Base-by-base conservation (phyloP, 2,329 filamentous ascomycete species). In the Aspergillus sp. region DNA sequence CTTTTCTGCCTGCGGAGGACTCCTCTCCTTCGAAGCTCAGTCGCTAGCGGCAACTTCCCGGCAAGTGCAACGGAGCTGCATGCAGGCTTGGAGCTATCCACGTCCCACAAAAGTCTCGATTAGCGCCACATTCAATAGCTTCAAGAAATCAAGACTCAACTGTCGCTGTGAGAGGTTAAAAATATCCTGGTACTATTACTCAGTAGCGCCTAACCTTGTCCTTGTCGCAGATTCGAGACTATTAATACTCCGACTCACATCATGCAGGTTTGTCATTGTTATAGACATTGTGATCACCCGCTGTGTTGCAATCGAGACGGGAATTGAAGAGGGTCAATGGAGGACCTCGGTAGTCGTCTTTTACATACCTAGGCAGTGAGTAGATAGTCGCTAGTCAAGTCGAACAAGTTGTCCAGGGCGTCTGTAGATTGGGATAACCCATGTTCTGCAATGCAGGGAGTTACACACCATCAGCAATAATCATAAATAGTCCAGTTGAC, bases 81-180 rank as follows among this genome's bases (percentile, higher is more conserved):
- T 43, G 22, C 25, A 56, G 19, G 19, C 19, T 19, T 19, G 19
- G 19, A 19, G 30, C 46, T 30, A 19, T 34, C 46, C 55, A 43
- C 15, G 19, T 49, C 34, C 17, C 46, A 46, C 38, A 48, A 17
- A 45, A 45, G 45, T 17, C 38, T 46, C 11, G 43, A 17, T 8
- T 46, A 19, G 17, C 25, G 23, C 48, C 23, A 51, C 23, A 57
- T 22, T 51, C 48, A 31, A 50, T 50, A 41, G 34, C 34, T 41
- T 41, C 34, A 15, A 15, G 13, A 6, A 4, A 41, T 41, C 34
- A 41, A 51, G 55, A 25, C 51, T 52, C 55, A 57, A 46, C 53
- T 23, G 43, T n/a, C 54, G 47, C 41, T 46, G 55, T 45, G 34
- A 57, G 46, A 50, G 54, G 38, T 43, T 52, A 57, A 51, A 57